phyloP scores from a whole-genome alignment of 1,139 yeast species.

The Spencermartinsiella ligniputridi region DNA sequence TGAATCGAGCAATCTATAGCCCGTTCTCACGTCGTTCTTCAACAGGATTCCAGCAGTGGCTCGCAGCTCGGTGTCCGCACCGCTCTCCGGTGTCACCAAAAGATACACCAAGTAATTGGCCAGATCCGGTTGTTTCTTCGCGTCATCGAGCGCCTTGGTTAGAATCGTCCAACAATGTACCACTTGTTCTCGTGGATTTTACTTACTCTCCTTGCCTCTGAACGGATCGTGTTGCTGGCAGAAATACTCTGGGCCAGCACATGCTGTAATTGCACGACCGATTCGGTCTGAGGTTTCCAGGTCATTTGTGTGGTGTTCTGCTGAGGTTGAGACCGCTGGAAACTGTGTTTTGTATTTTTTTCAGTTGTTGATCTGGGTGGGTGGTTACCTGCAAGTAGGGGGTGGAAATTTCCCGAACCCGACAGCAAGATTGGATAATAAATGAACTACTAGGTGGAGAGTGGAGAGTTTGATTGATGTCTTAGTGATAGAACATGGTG shows the following conservation, averaged over 20 bases:
- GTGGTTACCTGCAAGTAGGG: not conserved
- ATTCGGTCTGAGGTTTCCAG: slow-evolving; percentile 63
- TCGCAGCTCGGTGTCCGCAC: slow-evolving; percentile 53
- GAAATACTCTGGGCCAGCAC: slow-evolving; percentile 67
- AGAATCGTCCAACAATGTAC: not conserved
- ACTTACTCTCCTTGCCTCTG: slow-evolving; percentile 41
- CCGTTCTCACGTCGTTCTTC: slow-evolving; percentile 60
- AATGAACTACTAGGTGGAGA: too few species aligned
- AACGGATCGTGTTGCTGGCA: slow-evolving; percentile 49
- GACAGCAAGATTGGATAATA: too few species aligned
- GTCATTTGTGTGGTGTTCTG: too few species aligned
- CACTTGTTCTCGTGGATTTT: not conserved
- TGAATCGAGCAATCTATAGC: slow-evolving; percentile 27
- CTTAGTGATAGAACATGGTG: too few species aligned
- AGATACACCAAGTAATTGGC: slow-evolving; percentile 73
- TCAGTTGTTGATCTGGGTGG: not conserved
- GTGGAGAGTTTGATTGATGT: too few species aligned
- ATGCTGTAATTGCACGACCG: slow-evolving; percentile 57
- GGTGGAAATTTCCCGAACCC: too few species aligned
- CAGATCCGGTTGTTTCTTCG: slow-evolving; percentile 66
- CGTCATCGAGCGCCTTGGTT: slow-evolving; percentile 56
- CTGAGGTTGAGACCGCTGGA: too few species aligned
- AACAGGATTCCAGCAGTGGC: slow-evolving; percentile 87
- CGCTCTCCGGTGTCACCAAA: slow-evolving; percentile 50
- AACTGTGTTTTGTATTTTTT: not conserved